phyloP scores from a whole-genome alignment of 257 asterid species.

The Nicotiana attenuata region DNA sequence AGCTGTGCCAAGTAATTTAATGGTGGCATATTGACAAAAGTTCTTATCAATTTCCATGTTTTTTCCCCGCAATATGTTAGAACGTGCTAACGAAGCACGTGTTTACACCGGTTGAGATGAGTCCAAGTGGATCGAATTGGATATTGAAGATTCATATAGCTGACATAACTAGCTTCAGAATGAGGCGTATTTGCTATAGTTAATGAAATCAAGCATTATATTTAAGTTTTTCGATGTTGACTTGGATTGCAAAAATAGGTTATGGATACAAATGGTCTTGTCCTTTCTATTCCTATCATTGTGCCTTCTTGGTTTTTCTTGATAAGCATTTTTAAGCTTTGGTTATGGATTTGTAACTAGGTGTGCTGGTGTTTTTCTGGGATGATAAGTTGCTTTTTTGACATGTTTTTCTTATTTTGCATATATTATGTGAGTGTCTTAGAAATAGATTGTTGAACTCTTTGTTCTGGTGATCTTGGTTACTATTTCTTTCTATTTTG shows the following conservation, averaged over 20 bases:
- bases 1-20: not conserved
- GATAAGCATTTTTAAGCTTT: not conserved
- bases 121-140: not conserved
- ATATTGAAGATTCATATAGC: not conserved
- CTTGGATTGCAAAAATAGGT: not conserved
- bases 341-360: constrained; percentile 4
- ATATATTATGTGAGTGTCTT: not conserved
- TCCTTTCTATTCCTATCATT: not conserved
- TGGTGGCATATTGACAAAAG: not conserved
- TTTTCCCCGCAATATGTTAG: not conserved
- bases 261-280: not conserved
- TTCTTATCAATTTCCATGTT: not conserved
- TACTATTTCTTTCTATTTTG: not conserved
- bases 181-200: not conserved
- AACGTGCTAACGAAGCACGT: not conserved
- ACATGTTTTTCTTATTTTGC: not conserved
- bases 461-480: not conserved
- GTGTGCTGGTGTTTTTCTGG: not conserved
- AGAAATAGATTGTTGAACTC: constrained; percentile 1
- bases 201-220: not conserved
- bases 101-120: not conserved
- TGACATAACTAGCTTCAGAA: not conserved
- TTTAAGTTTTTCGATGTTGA: not conserved
- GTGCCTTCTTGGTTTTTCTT: not conserved
- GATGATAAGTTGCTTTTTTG: not conserved